Percentiles rank a stretch among this genome's conserved stretches.
Conservation (phyloP, 1,284 basidiomycete species). For the Termitomyces sp. region DNA sequence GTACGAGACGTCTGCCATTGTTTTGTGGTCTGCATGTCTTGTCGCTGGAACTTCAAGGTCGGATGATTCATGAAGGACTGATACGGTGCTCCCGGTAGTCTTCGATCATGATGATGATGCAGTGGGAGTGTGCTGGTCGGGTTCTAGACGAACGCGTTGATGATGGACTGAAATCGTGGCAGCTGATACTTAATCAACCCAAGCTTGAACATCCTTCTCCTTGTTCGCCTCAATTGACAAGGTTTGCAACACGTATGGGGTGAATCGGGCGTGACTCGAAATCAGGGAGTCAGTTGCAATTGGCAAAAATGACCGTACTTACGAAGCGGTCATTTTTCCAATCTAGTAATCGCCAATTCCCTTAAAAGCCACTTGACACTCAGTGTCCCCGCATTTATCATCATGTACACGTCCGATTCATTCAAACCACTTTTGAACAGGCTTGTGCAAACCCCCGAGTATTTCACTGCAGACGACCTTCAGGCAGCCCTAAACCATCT, state of each 20-base stretch:
- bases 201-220: no score
- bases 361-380: not conserved
- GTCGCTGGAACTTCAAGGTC: no score
- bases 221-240: not conserved
- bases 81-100: no score
- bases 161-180: no score
- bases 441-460: constrained; percentile 72
- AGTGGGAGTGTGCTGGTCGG: no score
- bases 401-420: constrained; percentile 40
- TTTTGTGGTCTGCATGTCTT: not conserved
- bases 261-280: not conserved
- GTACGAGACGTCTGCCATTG: not conserved
- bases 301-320: not conserved
- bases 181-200: not conserved
- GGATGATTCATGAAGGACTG: no score
- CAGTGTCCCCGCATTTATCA: constrained; percentile 9
- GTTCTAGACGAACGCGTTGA: not conserved
- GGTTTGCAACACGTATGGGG: not conserved
- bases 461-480: constrained; percentile 71
- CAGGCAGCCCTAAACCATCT: constrained; percentile 68
- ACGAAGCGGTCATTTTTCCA: not conserved
- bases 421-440: constrained; percentile 76
- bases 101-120: no score
- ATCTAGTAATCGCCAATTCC: not conserved
- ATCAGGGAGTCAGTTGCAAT: not conserved